Base-by-base conservation (phyloP, 2,329 filamentous ascomycete species). In the Aspergillus fijiensis region DNA sequence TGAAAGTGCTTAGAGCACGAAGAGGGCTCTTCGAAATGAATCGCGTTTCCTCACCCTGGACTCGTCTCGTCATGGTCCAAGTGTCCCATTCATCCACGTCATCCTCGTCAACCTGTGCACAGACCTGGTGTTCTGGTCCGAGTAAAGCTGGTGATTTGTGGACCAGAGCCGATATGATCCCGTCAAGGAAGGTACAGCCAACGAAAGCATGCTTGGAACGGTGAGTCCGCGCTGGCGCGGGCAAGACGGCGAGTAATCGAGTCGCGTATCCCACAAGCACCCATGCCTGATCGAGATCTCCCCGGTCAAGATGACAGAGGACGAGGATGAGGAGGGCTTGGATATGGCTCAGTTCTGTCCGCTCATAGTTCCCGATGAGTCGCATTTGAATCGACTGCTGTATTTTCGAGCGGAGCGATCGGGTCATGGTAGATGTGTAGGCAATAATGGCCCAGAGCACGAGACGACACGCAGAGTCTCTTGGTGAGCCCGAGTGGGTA, bases 401-500 rank as follows among this genome's bases (percentile, higher is more conserved):
- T 16, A 39, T 10, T 6, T 29, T 29, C 27, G 27, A 33, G 14
- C 29, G 9, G 10, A 33, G 29, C 23, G 3, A n/a, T 21, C 6
- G 29, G 33, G 5, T 35, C 33, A 35, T 16, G 4, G 12, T 16
- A 16, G 33, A 25, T 35, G 29, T 21, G 16, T 31, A 51, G 29
- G 50, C 50, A 12, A 51, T 19, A 7, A 51, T 51, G 1, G 50
- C 50, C 50, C 25, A 39, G 19, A 31, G 25, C 4, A 52, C 16
- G 11, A 33, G 29, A 39, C 51, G 51, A 39, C 33, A 35, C 27
- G 51, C 51, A 42, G 27, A 31, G 7, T 52, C 31, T 23, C n/a
- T 19, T 11, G 29, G 21, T 6, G 51, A 21, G 33, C 25, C 31
- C 4, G 77, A 76, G 59, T 3, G 75, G 74, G 23, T 76, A 69